Evolutionary conservation across 305 asterid species (phyloP), one percentile per base, ranked within the genome.

Genomic region (Fraxinus xanthoxyloides): DNA sequence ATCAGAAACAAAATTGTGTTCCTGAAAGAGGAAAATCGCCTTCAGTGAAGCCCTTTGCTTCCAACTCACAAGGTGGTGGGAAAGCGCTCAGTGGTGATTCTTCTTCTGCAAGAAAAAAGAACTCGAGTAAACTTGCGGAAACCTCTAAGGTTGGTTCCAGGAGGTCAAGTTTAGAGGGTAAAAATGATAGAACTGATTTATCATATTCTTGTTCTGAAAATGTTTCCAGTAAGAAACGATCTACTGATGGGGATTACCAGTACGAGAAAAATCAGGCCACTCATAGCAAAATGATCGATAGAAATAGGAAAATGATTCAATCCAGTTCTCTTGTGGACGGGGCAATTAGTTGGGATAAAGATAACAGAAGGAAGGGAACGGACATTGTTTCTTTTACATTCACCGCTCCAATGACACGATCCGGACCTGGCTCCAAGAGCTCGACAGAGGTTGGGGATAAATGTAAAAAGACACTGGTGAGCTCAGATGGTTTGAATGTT

Each of bases 301-400:
- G 82, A 80, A 88, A 81, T 78, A 90, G 81, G 79, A 88, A 86
- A 81, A 82, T 61, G 72, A 65, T 80, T 43, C 87, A 88, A 38
- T 86, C 92, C 46, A 76, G 88, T 48, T 48, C 59, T 48, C 59
- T 48, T 48, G 59, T 48, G 59, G 59, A 48, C 21, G 21, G 19
- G 59, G 21, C 59, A 13, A 13, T 48, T 48, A 13, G 6, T 56
- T 86, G 92, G 89, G 87, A 84, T 38, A 89, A 88, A 80, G 86
- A 89, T 21, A 81, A 85, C 84, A 87, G 88, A 85, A 86, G 84
- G 63, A 80, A 79, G 7, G 92, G 92, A 83, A 81, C 88, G 40
- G 98, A 92, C 59, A 93, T 93, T 61, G 77, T 96, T 86, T 96
- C 99, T 40, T 94, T 96, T 85, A 93, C 99, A 67, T 96, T 94